Base-by-base conservation (phyloP, 345 rosid species). In the Salix suchowensis region DNA sequence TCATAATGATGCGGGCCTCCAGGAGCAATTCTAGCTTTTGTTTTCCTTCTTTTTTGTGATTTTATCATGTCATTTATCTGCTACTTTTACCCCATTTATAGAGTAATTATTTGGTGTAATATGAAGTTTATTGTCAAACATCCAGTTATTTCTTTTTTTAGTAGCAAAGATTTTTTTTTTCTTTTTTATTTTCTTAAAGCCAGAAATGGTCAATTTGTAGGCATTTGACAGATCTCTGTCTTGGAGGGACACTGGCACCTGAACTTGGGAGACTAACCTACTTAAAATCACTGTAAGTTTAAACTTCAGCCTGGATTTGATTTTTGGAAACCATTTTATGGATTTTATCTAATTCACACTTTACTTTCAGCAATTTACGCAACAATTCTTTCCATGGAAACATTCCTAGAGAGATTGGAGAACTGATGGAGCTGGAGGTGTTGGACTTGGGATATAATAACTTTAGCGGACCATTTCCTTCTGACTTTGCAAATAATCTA, bases 401-500 rank as follows among this genome's bases (percentile, higher is more conserved):
- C 64, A 79, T 93, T 73, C 98, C 98, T 75, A 67, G 85, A 77
- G 98, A 92, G 84, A 84, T 93, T 65, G 80, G 88, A 77, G 82
- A 87, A 60, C 55, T 95, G 85, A 87, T 82, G 82, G 90, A 87
- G 83, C 85, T 95, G 83, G 90, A 93, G 84, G 80, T 83, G 77
- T 86, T 95, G 89, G 98, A 95, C 82, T 84, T 95, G 83, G 89
- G 91, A 84, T 84, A 76, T 67, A 95, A 95, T 84, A 89, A 93
- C 86, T 91, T 95, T 62, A 88, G 87, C 46, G 93, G 90, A 46
- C 71, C 84, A 8, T 86, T 90, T 74, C 87, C 92, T 54, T 82
- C 85, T 34, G 77, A 80, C 54, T 78, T 86, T 75, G 71, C 61
- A 76, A 80, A 79, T 71, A 84, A 80, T 75, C 65, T 85, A 44